These are phyloP conservation scores for Mortierella sp. DNA, from an alignment of 371 early-diverging fungal species.

Conservation along the genomic window DNA sequence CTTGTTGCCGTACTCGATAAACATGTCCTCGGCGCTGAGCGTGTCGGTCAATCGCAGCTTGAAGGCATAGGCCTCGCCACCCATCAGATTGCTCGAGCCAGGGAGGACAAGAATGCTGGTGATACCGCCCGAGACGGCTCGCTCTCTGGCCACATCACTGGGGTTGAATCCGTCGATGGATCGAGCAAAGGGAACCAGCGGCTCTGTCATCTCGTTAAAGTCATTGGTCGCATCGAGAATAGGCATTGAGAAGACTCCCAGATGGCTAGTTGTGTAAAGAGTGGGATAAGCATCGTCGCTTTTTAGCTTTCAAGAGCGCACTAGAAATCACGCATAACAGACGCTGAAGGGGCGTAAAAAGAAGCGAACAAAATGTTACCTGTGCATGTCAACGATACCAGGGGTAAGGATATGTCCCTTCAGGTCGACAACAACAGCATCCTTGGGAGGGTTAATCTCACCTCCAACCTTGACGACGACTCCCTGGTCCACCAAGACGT, in stretches of 20 bases:
- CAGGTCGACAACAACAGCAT: constrained; percentile 68
- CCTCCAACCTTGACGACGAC: constrained; percentile 63
- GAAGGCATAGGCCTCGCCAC: constrained; percentile 83
- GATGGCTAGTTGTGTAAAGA: constrained; percentile 59
- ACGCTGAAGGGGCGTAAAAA: neutral
- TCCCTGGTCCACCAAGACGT: constrained; percentile 70
- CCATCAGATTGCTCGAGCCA: constrained; percentile 83
- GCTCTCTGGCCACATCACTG: constrained; percentile 71
- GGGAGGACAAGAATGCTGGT: constrained; percentile 84
- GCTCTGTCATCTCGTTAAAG: constrained; percentile 76
- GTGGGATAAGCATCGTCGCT: neutral
- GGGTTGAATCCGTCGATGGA: constrained; percentile 74
- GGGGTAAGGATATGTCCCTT: constrained; percentile 80
- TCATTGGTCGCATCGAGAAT: constrained; percentile 65
- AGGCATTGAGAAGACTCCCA: constrained; percentile 72
- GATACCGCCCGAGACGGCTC: constrained; percentile 82
- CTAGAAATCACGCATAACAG: constrained; percentile 56
- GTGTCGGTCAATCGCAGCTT: constrained; percentile 70
- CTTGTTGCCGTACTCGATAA: constrained; percentile 67
- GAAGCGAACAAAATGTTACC: constrained; percentile 51
- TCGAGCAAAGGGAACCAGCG: constrained; percentile 72
- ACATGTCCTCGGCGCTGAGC: constrained; percentile 75
- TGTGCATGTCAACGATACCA: constrained; percentile 87
- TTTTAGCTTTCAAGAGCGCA: neutral
- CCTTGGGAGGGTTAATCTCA: constrained; percentile 30